Evolutionary conservation across 2,329 filamentous ascomycete genomes (phyloP).

Genomic region (Botrytis hyacinthi): DNA sequence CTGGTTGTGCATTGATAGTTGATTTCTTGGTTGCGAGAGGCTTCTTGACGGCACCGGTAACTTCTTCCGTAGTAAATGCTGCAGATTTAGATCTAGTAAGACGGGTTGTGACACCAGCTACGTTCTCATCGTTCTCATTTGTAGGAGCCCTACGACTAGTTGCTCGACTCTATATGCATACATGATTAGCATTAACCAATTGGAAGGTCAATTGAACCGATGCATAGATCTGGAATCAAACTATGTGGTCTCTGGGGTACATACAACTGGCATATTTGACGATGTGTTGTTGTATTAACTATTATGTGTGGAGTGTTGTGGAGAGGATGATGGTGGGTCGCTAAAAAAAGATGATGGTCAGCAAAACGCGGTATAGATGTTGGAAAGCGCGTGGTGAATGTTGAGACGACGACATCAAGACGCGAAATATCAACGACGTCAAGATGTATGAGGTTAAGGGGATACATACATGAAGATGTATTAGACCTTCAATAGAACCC

Average conservation of each 20-base stretch:
- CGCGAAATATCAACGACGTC: slow-evolving; percentile 27
- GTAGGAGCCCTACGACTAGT: slow-evolving; percentile 72
- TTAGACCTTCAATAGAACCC: slow-evolving; percentile 11
- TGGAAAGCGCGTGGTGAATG: slow-evolving; percentile 30
- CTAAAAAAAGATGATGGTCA: slow-evolving; percentile 30
- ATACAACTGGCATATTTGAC: slow-evolving; percentile 54
- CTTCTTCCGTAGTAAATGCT: slow-evolving; percentile 61
- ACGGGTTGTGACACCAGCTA: slow-evolving; percentile 63
- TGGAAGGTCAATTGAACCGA: slow-evolving; percentile 6
- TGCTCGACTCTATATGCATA: slow-evolving; percentile 55
- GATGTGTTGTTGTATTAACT: slow-evolving; percentile 37
- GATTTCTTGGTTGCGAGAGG: slow-evolving; percentile 70
- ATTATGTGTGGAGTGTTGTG: slow-evolving; percentile 32
- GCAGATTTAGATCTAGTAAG: slow-evolving; percentile 91
- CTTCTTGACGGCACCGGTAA: slow-evolving; percentile 53
- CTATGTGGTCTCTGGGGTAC: slow-evolving; percentile 37
- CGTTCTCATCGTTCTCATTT: slow-evolving; percentile 96
- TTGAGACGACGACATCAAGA: slow-evolving; percentile 21
- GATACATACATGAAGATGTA: slow-evolving; percentile 31
- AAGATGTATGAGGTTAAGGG: background rate
- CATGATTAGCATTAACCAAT: slow-evolving; percentile 40
- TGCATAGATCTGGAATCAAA: background rate
- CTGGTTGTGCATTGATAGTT: slow-evolving; percentile 49
- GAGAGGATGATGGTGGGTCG: slow-evolving; percentile 21
- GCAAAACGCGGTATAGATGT: slow-evolving; percentile 33